A percentile compares a stretch with the other conserved stretches of the same genome.
These are phyloP conservation scores for Circinella umbellata DNA, from an alignment of 371 early-diverging fungal genomes.

Conservation along the genomic window DNA sequence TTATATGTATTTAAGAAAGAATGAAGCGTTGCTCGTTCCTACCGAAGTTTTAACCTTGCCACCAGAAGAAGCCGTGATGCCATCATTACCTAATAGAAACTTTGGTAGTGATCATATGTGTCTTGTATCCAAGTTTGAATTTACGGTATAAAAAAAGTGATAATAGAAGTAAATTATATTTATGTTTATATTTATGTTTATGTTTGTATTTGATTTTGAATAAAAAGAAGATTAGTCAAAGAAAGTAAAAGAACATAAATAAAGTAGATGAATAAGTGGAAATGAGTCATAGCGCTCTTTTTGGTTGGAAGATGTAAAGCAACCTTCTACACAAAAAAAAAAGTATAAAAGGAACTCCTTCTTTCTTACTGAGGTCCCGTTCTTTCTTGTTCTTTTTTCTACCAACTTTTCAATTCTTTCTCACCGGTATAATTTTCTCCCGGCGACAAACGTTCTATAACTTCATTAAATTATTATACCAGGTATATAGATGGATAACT, in stretches of 20 bases:
- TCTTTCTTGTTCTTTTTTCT: not conserved
- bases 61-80: constrained; percentile 39
- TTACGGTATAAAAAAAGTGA: constrained; percentile 1
- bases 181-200: not conserved
- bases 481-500: not conserved
- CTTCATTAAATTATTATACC: not conserved
- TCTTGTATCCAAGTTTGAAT: constrained; percentile 39
- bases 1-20: constrained; percentile 48
- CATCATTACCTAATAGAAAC: constrained; percentile 56
- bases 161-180: not conserved
- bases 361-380: not conserved
- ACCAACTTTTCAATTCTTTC: not conserved
- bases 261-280: too few relatives aligned
- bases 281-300: too few relatives aligned
- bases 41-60: constrained; percentile 43
- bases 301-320: too few relatives aligned
- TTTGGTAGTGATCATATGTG: constrained; percentile 68
- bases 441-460: not conserved
- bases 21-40: constrained; percentile 19
- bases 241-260: too few relatives aligned
- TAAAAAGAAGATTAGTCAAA: too few relatives aligned
- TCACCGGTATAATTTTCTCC: not conserved
- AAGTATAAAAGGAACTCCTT: too few relatives aligned
- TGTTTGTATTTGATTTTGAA: too few relatives aligned
- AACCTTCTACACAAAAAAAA: too few relatives aligned